Evolutionary conservation across 1,284 basidiomycete genomes (phyloP).

Genomic region (Ustilago cynodontis): DNA sequence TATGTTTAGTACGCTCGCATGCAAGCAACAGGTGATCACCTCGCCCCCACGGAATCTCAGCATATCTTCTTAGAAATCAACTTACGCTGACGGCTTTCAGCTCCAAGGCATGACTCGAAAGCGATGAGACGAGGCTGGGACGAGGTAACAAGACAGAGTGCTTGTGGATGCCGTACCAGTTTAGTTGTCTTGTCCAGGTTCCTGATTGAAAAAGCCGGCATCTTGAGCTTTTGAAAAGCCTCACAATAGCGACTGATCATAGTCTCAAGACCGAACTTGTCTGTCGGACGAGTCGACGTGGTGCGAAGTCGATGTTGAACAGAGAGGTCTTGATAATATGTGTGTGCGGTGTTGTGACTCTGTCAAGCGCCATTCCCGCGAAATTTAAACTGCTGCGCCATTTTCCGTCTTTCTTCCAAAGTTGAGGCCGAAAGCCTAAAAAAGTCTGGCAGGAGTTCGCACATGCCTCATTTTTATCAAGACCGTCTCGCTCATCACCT

Average conservation of each 20-base stretch:
- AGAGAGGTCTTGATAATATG: too few species aligned
- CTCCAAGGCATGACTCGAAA: background rate
- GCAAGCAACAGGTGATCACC: background rate
- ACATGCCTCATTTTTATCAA: constrained; percentile 5
- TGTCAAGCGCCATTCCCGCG: constrained; percentile 6
- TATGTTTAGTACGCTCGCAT: constrained; percentile 5
- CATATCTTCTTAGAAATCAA: background rate
- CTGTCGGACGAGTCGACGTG: too few species aligned
- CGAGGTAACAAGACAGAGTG: background rate
- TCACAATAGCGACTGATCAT: too few species aligned
- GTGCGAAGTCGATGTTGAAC: too few species aligned
- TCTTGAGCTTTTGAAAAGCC: too few species aligned
- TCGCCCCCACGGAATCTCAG: background rate
- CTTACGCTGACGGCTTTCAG: background rate
- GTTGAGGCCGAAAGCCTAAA: background rate
- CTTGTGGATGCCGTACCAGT: background rate
- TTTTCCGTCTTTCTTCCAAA: constrained; percentile 5
- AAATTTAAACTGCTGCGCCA: constrained; percentile 20
- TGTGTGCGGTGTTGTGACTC: constrained; percentile 5
- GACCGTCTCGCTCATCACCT: background rate
- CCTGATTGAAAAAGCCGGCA: too few species aligned
- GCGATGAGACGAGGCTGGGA: background rate
- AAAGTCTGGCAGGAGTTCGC: constrained; percentile 7
- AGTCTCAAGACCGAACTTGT: too few species aligned
- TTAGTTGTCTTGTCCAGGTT: too few species aligned